Evolutionary conservation across 768 basidiomycete species (phyloP), one percentile per base, ranked within the genome.

Genomic region (Clitopilus passeckerianus): DNA sequence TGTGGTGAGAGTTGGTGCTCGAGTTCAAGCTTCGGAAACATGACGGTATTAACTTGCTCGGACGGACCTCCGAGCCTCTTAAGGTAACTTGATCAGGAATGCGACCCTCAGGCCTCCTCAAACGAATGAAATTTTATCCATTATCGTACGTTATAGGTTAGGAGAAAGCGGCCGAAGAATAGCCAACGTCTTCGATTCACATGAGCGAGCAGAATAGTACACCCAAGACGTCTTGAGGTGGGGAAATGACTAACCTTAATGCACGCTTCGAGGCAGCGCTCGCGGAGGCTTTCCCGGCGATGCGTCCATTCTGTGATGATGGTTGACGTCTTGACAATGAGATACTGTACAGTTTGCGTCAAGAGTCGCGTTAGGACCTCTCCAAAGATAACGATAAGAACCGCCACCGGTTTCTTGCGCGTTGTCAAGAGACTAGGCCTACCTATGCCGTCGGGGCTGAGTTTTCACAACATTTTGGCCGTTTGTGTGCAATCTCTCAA

Each of bases 11-110:
- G 30, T 1, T 54, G 43, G 37, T 50, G 22, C 16, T 27, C 33
- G 56, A 35, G 37, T 43, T 53, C 44, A 58, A 58, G 55, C 59
- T 59, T 66, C 65, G 65, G 65, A 63, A 63, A 59, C 65, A 64
- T 64, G 61, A 60, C 61, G 63, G 63, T 63, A 64, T 61, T 60
- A 54, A 53, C 58, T 54, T 52, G 24, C 20, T 59, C 61, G 61
- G 58, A 53, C 61, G 61, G 61, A 62, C 61, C 61, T 62, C 58
- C 61, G 61, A 44, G 46, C 58, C 58, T 59, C 61, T 53, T 41
- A 62, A 53, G 58, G 58, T 34, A 62, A 62, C 46, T 44, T 20
- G 33, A 61, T 60, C 59, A 60, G 57, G 46, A 55, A 53, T 50
- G 16, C 33, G 37, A 50, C 46, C 46, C 46, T 50, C 46, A 50